Percentiles rank a stretch among this genome's conserved stretches.
phyloP scores from a whole-genome alignment of 805 yeast genomes.

The Isabelozyma rhagii region DNA sequence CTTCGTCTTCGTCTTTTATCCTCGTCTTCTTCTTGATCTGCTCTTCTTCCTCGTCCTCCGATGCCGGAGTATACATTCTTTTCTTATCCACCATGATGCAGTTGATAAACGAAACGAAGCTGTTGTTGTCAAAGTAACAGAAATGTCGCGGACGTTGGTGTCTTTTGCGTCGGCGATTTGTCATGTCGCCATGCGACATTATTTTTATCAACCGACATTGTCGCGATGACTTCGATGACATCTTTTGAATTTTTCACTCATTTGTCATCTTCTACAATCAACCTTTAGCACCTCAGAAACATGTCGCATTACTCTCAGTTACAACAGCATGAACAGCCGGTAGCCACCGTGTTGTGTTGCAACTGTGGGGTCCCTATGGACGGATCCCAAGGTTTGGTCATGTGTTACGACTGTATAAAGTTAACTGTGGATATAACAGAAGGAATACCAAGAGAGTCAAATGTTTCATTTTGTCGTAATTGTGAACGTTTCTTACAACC shows the following conservation, averaged over 20 bases:
- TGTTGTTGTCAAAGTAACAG: not conserved
- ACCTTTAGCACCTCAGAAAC: not conserved
- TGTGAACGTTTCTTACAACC: slow-evolving; percentile 96
- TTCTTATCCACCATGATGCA: slow-evolving; percentile 31
- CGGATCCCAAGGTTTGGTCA: slow-evolving; percentile 86
- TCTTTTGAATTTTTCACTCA: not conserved
- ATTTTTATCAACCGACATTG: not conserved
- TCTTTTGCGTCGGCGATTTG: not conserved
- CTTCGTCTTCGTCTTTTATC: slow-evolving; percentile 14
- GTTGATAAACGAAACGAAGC: not conserved
- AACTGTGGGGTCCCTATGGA: slow-evolving; percentile 99
- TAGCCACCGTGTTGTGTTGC: slow-evolving; percentile 92
- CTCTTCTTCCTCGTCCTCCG: slow-evolving; percentile 24
- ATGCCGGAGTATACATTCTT: slow-evolving; percentile 19
- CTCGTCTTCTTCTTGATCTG: slow-evolving; percentile 22
- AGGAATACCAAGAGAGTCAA: slow-evolving; percentile 89
- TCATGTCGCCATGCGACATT: slow-evolving; percentile 1
- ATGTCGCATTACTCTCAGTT: slow-evolving; percentile 52
- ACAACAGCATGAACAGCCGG: slow-evolving; percentile 26
- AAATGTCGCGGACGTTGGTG: not conserved
- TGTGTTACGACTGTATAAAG: slow-evolving; percentile 97
- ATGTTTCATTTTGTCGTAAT: slow-evolving; percentile 90
- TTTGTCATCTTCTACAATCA: slow-evolving; percentile 1
- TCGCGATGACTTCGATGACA: not conserved
- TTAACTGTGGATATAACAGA: slow-evolving; percentile 90